A percentile compares a stretch with the other conserved stretches of the same genome.
Evolutionary conservation across 805 yeast genomes (phyloP).

Genomic region (Ogataea polymorpha): DNA sequence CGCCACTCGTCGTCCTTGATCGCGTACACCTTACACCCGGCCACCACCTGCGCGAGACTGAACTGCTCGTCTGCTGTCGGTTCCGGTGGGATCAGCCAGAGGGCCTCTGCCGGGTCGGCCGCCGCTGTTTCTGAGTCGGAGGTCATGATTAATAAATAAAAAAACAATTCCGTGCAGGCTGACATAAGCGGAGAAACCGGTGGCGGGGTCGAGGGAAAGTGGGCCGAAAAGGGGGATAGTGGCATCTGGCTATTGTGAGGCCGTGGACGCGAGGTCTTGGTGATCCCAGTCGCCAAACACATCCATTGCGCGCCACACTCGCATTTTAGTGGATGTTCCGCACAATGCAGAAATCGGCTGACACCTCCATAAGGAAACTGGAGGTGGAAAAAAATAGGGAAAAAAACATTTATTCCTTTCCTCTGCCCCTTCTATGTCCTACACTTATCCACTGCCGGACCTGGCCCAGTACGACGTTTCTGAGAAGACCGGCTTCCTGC

Average conservation of each 20-base stretch:
- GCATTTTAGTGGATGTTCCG: too few relatives aligned
- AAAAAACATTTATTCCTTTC: neutral
- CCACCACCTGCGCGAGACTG: slow-evolving; percentile 47
- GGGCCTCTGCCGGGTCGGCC: slow-evolving; percentile 28
- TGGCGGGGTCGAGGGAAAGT: neutral
- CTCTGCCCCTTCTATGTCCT: slow-evolving; percentile 19
- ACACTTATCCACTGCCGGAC: slow-evolving; percentile 40
- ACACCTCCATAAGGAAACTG: slow-evolving; percentile 4
- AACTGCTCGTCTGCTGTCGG: slow-evolving; percentile 29
- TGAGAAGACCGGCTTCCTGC: slow-evolving; percentile 73
- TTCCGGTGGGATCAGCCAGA: slow-evolving; percentile 32
- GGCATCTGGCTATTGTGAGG: too few relatives aligned
- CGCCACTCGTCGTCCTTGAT: slow-evolving; percentile 77
- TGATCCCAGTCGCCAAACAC: too few relatives aligned
- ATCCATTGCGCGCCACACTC: too few relatives aligned
- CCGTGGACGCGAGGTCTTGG: too few relatives aligned
- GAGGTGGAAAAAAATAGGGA: slow-evolving; percentile 8
- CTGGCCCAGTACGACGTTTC: slow-evolving; percentile 70
- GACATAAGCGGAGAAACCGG: slow-evolving; percentile 1
- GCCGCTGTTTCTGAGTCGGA: slow-evolving; percentile 31
- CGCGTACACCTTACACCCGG: slow-evolving; percentile 82
- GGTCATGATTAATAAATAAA: slow-evolving; percentile 22
- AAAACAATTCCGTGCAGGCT: slow-evolving; percentile 3
- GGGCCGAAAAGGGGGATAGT: neutral
- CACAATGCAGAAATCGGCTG: slow-evolving; percentile 4